Conservation (phyloP, 2,329 filamentous ascomycete species). For the Verticillium longisporum region DNA sequence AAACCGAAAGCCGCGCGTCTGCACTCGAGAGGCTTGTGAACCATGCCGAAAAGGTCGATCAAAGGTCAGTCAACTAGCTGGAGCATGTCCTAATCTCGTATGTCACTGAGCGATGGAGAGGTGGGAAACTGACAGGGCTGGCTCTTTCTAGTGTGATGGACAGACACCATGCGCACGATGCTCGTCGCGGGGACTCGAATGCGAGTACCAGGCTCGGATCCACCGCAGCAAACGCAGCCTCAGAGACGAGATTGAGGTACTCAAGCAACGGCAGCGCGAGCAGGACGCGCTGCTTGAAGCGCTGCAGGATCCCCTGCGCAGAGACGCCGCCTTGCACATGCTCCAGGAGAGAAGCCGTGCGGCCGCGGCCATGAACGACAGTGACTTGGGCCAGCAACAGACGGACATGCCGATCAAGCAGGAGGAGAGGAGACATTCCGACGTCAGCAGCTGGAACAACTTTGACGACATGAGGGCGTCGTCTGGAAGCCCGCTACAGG, state of each 20-base stretch:
- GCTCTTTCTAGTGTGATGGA: conserved; percentile 2
- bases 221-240: conserved; percentile 2
- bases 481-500: not conserved
- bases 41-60: not conserved
- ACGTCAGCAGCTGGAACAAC: not conserved
- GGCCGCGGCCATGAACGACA: not conserved
- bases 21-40: conserved; percentile 1
- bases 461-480: not conserved
- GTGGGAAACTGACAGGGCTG: not conserved
- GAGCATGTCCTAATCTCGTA: not conserved
- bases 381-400: not conserved
- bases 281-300: not conserved
- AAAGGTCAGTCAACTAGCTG: not conserved
- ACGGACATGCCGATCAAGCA: not conserved
- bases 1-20: not conserved
- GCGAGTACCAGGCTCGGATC: conserved; percentile 1
- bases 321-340: not conserved
- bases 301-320: not conserved
- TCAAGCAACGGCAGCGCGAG: not conserved
- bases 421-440: not conserved
- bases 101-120: not conserved
- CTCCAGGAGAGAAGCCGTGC: not conserved
- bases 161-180: conserved; percentile 3
- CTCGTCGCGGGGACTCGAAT: not conserved
- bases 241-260: not conserved